Evolutionary conservation across 345 rosid species (phyloP).

Genomic region (Fremontodendron californicum): DNA sequence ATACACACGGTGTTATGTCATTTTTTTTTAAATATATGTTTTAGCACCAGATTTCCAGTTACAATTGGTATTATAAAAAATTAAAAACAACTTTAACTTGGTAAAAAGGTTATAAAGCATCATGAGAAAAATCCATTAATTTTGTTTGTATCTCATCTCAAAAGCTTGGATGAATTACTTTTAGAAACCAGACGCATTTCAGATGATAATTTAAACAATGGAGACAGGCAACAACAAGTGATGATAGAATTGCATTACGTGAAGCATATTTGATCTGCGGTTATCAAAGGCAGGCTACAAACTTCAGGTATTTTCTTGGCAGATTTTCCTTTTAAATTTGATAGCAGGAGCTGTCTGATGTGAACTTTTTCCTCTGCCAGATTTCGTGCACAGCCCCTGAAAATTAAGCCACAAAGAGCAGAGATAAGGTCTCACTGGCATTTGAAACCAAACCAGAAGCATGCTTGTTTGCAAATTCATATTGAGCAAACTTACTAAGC

Average conservation of each 20-base stretch:
- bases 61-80: background rate
- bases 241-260: constrained; percentile 59
- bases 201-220: constrained; percentile 47
- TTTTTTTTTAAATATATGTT: too few species aligned
- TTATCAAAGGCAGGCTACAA: constrained; percentile 36
- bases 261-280: constrained; percentile 65
- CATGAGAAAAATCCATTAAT: background rate
- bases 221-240: constrained; percentile 76
- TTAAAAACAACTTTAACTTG: background rate
- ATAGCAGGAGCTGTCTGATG: constrained; percentile 19
- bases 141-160: constrained; percentile 17
- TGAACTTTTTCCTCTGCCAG: constrained; percentile 22
- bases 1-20: too few species aligned
- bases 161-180: constrained; percentile 42
- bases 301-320: constrained; percentile 19
- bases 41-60: constrained; percentile 1
- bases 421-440: constrained; percentile 12
- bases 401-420: constrained; percentile 16
- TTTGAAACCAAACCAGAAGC: constrained; percentile 11
- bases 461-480: constrained; percentile 12
- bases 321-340: constrained; percentile 22
- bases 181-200: constrained; percentile 27
- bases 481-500: background rate
- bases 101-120: background rate
- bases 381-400: constrained; percentile 38